Base-by-base conservation (phyloP, 805 yeast species). In the Schwanniomyces occidentalis region DNA sequence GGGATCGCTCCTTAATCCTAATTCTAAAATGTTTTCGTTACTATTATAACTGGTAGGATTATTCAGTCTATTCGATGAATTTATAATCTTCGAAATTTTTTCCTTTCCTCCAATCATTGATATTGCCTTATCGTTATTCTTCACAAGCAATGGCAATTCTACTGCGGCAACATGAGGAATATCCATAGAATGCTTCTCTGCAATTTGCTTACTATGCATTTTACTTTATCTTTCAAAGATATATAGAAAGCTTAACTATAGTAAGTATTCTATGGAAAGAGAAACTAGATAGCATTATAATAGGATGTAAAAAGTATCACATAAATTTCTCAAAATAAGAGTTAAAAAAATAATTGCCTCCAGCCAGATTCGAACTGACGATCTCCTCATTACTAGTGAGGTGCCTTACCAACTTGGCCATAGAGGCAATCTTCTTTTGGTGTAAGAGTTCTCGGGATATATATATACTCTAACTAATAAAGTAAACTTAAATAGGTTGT, bases 141-240 rank as follows among this genome's bases (percentile, higher is more conserved):
- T 69, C 6, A 90, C 90, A 12, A 72, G 69, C 19, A 88, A 60
- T 0, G 97, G 97, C 40, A 84, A 71, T 51, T 90, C 97, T 12
- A 90, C 74, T 2, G 90, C 75, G 4, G 85, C 71, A 16, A 79
- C 78, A 46, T 80, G 79, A 6, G 95, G 93, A 1, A 85, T 70
- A 46, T 85, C 93, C 51, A 86, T 58, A 8, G 84, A 73, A 51
- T 73, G 74, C 44, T 73, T 76, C 30, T 72, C 69, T 1, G 85
- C 86, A 12, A 52, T 29, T 8, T 33, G 32, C 22, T 38, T 30
- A 19, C 38, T 16, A 20, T 22, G 28, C 37, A 34, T 33, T 8
- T 5, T 26, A 18, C n/a, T 9, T n/a, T 5, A n/a, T n/a, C 4
- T 28, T n/a, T 5, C 13, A 21, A 10, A 21, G 23, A 21, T 21